These are phyloP conservation scores for Allomyces javanicus DNA, from an alignment of 192 early-diverging fungal genomes.

Conservation along the genomic window DNA sequence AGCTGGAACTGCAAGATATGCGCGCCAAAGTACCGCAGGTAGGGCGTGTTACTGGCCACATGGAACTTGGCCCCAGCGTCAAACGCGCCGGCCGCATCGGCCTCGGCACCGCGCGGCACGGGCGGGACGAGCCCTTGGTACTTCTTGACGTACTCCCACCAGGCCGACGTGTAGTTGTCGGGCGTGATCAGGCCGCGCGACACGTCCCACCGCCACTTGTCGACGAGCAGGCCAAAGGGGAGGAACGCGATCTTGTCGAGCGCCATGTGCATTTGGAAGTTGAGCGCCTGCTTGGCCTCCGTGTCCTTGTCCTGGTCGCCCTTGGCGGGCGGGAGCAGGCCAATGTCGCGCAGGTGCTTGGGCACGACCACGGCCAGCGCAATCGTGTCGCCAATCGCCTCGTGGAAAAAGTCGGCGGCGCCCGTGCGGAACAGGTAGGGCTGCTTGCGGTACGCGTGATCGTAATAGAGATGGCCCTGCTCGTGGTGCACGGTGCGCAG, in stretches of 20 bases:
- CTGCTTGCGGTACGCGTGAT: constrained; percentile 10
- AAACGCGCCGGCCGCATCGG: constrained; percentile 6
- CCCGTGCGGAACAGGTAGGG: constrained; percentile 9
- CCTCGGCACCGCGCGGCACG: constrained; percentile 4
- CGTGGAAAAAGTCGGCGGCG: constrained; percentile 15
- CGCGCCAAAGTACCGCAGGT: constrained; percentile 17
- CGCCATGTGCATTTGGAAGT: constrained; percentile 14
- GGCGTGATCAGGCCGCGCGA: constrained; percentile 6
- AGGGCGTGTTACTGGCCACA: constrained; percentile 4
- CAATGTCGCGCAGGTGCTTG: constrained; percentile 11
- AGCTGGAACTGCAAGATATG: constrained; percentile 9
- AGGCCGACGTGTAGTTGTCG: constrained; percentile 10
- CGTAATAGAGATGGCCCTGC: constrained; percentile 17
- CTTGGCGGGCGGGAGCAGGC: constrained; percentile 5
- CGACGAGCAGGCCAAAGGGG: constrained; percentile 13
- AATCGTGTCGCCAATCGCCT: constrained; percentile 13
- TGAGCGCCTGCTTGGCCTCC: constrained; percentile 9
- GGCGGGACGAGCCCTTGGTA: constrained; percentile 9
- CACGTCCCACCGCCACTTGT: constrained; percentile 14
- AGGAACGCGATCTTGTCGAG: constrained; percentile 11
- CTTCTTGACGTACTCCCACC: constrained; percentile 6
- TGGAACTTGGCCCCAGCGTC: constrained; percentile 13
- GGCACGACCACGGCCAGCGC: constrained; percentile 8
- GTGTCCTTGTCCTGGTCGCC: constrained; percentile 1
- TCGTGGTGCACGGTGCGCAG: constrained; percentile 16